Base-by-base conservation (phyloP, 495 filamentous ascomycete genomes). In the Chaetomidium leptoderma region DNA sequence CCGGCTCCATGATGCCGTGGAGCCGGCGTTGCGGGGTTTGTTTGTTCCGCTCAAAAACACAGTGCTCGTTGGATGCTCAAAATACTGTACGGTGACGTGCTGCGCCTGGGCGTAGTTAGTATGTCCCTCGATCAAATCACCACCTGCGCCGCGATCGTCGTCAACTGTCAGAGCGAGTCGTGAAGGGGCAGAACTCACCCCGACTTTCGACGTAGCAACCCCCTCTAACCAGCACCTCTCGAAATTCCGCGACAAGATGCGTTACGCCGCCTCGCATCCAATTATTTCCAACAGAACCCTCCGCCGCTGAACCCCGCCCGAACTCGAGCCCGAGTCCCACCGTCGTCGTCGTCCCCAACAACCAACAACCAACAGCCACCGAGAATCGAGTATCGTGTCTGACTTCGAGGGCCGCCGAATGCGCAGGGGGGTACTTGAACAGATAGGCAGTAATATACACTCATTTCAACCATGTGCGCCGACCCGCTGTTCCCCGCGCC, bases 401-500 rank as follows among this genome's bases (percentile, higher is more conserved):
- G 7, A 6, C 39, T 19, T 26, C 40, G 52, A 35, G 10, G 5
- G 17, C 32, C 17, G 5, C 42, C 17, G 52, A 27, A 14, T 14
- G 39, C 39, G 16, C 45, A 23, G 6, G 23, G 8, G 39, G 3
- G 23, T 5, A 14, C 13, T 24, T 0, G 16, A 29, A 10, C 13
- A 30, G 19, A 54, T 49, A 59, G 29, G n/a, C 3, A 47, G 19
- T 13, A 43, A 61, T 52, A 61, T 29, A 44, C 36, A 23, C 30
- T n/a, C 7, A 29, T n/a, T 13, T 42, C 61, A 57, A 46, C 58
- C 61, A 66, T 66, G 64, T 66, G 58, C 58, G 64, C 43, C 56
- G 10, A 13, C 33, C 46, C 35, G 6, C 47, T 1, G 5, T 37
- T 30, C 6, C 44, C 42, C 14, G 14, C n/a, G 11, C 10, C 30